Base-by-base conservation (phyloP, 2,329 filamentous ascomycete species). In the Aspergillus piperis region DNA sequence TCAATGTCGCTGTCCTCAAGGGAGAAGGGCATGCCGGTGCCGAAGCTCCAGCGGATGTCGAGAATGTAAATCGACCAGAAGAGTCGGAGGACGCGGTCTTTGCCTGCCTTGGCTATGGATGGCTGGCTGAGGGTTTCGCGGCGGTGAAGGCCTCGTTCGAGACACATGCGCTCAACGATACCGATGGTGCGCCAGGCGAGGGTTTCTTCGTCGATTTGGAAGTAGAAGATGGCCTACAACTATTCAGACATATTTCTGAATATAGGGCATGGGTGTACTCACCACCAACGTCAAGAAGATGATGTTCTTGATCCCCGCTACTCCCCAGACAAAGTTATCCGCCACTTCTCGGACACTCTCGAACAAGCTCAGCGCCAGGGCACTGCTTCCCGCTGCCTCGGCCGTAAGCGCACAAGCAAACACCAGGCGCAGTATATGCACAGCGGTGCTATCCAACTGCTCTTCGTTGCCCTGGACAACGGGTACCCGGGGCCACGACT, bases 181-280 rank as follows among this genome's bases (percentile, higher is more conserved):
- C 93, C 93, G 73, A 96, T 92, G n/a, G 93, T 86, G 11, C 93
- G 86, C 91, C 93, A 97, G 0, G 92, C 90, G 10, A 94, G 82
- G 0, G 88, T 84, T 75, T 97, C 93, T 66, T 96, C 91, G 66
- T 93, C 92, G 53, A 87, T 87, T 51, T 96, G 86, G 70, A 96
- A 97, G 64, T 93, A 86, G 72, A 92, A 96, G 60, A 87, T 88
- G 30, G 84, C 84, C 86, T 88, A 56, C 23, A 30, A 30, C 13
- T 5, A 13, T 41, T 70, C 44, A 66, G 67, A 30, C 38, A 47
- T 2, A 4, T 11, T 11, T 8, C 2, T 3, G 1, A 13, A 5
- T 8, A 8, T 27, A 38, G 5, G 5, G 3, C 13, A 19, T 2
- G 3, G 15, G 1, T 2, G 1, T 2, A 69, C 72, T 44, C 62